phyloP scores from a whole-genome alignment of 2,329 filamentous ascomycete species.

The Colletotrichum camelliae region DNA sequence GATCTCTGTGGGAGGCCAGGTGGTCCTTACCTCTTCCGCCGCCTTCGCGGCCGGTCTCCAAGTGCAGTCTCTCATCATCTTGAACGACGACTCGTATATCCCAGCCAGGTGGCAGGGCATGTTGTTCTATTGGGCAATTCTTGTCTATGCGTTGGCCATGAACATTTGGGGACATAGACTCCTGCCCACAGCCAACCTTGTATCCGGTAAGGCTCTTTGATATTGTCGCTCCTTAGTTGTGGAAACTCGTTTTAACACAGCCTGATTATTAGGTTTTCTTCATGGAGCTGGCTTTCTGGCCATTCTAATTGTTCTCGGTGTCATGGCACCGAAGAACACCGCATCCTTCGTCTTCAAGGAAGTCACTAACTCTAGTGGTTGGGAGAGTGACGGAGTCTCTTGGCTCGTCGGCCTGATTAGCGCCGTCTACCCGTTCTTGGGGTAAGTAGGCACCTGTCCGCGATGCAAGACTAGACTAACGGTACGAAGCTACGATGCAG shows the following conservation, averaged over 20 bases:
- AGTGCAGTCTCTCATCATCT: slow-evolving; percentile 45
- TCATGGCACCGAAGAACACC: slow-evolving; percentile 34
- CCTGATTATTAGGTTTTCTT: slow-evolving; percentile 22
- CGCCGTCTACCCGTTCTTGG: slow-evolving; percentile 37
- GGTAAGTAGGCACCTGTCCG: slow-evolving; percentile 25
- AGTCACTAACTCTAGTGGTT: slow-evolving; percentile 35
- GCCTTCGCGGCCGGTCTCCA: slow-evolving; percentile 51
- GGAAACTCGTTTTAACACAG: background rate
- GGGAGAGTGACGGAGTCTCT: slow-evolving; percentile 33
- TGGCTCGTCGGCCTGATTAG: slow-evolving; percentile 38
- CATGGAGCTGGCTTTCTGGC: slow-evolving; percentile 32
- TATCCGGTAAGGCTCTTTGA: slow-evolving; percentile 6
- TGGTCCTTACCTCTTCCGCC: slow-evolving; percentile 50
- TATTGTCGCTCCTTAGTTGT: background rate
- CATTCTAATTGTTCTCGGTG: slow-evolving; percentile 32
- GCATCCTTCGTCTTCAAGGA: slow-evolving; percentile 35
- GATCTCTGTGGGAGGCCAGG: slow-evolving; percentile 51
- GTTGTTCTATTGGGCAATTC: slow-evolving; percentile 50
- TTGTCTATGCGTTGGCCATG: slow-evolving; percentile 39
- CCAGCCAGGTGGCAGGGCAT: slow-evolving; percentile 50
- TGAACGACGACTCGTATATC: slow-evolving; percentile 45
- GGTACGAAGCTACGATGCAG: slow-evolving; percentile 34
- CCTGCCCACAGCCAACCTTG: slow-evolving; percentile 40
- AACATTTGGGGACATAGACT: slow-evolving; percentile 47
- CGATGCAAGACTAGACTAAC: background rate